Base-by-base conservation (phyloP, 371 early-diverging fungal genomes). In the Capniomyces stellatus region DNA sequence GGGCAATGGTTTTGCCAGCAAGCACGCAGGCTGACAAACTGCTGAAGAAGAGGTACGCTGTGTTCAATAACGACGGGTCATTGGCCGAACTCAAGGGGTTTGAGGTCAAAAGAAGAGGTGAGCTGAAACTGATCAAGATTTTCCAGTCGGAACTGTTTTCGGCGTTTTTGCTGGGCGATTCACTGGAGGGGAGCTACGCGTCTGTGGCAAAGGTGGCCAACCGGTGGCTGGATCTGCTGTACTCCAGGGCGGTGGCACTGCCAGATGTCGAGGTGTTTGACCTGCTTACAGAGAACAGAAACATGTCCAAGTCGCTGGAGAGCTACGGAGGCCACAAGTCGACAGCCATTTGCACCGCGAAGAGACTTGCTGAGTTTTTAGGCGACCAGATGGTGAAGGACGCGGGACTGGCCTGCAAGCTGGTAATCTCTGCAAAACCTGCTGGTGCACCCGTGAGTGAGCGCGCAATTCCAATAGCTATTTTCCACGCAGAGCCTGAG, bases 61-160 rank as follows among this genome's bases (percentile, higher is more conserved):
- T 99, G 2, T 97, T 98, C 66, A 92, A 98, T 64, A 71, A 81
- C 46, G 89, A 98, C 56, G 95, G 98, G 1, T 81, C 83, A 2
- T 74, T 99, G 39, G 94, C 96, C 0, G 99, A 99, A 74, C 71
- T 98, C 46, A 99, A 99, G 66, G 99, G 99, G n/a, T 99, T 99
- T 67, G 99, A 99, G 71, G 81, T 98, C 54, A 98, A 99, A 68
- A 86, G 99, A 44, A 82, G 99, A 55, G 99, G 99, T 61, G 99
- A 99, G 73, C 80, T 99, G 31, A 94, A 97, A 62, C 74, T 99
- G 43, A 88, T 98, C 73, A 99, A 98, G 70, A 84, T 88, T 61
- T 97, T 99, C 72, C 99, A 99, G 71, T 80, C 85, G 31, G 85
- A 88, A 52, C 78, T 99, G 44, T 98, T 99, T 76, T 76, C 79